Evolutionary conservation across 208 protist genomes (phyloP).

Genomic region (Porcisia hertigi): DNA sequence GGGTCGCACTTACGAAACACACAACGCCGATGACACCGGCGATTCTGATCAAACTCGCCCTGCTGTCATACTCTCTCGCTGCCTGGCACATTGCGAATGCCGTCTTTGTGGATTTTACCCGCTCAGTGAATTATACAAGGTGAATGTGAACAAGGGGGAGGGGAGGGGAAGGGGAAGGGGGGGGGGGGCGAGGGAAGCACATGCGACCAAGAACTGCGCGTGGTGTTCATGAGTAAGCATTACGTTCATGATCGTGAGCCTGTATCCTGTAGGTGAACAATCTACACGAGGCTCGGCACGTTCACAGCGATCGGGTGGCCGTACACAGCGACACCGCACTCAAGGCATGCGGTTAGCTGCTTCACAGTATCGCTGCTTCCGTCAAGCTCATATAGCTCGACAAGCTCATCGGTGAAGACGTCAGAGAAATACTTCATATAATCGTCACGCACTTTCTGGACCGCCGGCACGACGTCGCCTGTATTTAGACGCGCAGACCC

Average conservation of each 20-base stretch:
- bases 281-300: slow-evolving; percentile 3
- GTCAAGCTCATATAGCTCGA: slow-evolving; percentile 81
- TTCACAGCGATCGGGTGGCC: slow-evolving; percentile 57
- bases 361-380: slow-evolving; percentile 74
- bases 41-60: no score
- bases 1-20: not conserved
- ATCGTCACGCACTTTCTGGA: slow-evolving; percentile 63
- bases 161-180: not conserved
- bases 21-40: not conserved
- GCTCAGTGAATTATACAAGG: not conserved
- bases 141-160: not conserved
- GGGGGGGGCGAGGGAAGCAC: not conserved
- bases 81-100: not conserved
- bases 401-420: slow-evolving; percentile 78
- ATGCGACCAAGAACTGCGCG: not conserved
- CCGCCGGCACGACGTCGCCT: slow-evolving; percentile 23
- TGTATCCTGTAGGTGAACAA: not conserved
- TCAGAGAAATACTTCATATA: slow-evolving; percentile 92
- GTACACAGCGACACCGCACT: slow-evolving; percentile 80
- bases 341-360: slow-evolving; percentile 83
- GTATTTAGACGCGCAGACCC: not conserved
- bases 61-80: not conserved
- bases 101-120: no score
- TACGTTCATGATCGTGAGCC: not conserved
- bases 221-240: not conserved